Evolutionary conservation across 352 stramenopile species (phyloP), one percentile per base, ranked within the genome.

Genomic region (Poterioochromonas sp.): DNA sequence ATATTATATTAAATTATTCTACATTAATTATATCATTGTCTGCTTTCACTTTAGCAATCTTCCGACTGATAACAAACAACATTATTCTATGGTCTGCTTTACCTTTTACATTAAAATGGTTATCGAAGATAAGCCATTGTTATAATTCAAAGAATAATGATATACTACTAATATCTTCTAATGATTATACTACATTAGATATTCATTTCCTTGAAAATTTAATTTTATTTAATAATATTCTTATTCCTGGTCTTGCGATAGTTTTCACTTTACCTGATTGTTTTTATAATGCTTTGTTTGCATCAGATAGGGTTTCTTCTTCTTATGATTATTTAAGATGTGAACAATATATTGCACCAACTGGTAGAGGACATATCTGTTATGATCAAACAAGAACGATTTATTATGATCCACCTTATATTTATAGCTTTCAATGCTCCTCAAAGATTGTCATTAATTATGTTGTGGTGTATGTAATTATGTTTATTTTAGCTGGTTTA

Each of bases 211-310:
- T 8, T 29, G 26, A 32, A 32, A 12, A 40, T 39, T 58, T 68
- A 8, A 32, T 68, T 39, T 26, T 68, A 5, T 35, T 32, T 26
- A 68, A 68, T 39, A 68, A 68, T 68, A 18, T 68, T 5, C 5
- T 71, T 8, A 71, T 40, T 47, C 62, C 62, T 29, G 11, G 8
- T 41, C 15, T 71, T 47, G 39, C 62, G 18, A 47, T 47, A n/a
- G 5, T 2, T 22, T 35, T 71, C 62, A 47, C 41, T 29, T 43
- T 8, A 12, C 34, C 34, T 22, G 26, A 71, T 71, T 71, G 62
- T 29, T 71, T 71, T 47, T 43, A 71, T 29, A 47, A 71, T 71
- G 62, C 32, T n/a, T 44, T 71, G 2, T 41, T 71, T 29, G 15
- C 39, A 29, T 11, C 62, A n/a, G 5, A 40, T 29, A n/a, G 26